phyloP scores from a whole-genome alignment of 257 asterid genomes.

The Marsdenia floribunda region DNA sequence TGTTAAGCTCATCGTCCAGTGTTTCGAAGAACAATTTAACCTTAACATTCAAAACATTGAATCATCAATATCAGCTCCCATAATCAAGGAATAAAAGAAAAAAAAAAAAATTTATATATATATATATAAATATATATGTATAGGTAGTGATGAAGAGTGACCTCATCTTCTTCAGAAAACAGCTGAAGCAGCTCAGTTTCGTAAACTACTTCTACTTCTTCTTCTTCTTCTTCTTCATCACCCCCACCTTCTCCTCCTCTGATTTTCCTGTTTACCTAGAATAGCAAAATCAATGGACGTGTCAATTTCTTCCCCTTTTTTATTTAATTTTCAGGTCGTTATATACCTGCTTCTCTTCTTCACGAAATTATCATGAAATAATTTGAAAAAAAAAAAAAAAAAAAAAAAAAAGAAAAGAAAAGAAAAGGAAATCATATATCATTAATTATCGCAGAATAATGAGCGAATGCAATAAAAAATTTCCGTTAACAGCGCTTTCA shows the following conservation, averaged over 20 bases:
- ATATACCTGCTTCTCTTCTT: conserved; percentile 29
- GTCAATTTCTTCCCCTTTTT: neutral
- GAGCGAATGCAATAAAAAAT: neutral
- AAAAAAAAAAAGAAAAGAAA: conserved; percentile 4
- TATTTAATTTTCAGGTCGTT: conserved; percentile 35
- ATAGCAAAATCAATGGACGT: neutral
- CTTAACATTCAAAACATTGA: conserved; percentile 25
- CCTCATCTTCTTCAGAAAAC: conserved; percentile 88
- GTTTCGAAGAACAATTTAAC: conserved; percentile 55
- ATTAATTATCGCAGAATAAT: too few relatives aligned
- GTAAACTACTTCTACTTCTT: conserved; percentile 39
- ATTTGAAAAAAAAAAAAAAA: conserved; percentile 11
- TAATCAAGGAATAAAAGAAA: neutral
- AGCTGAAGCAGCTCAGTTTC: conserved; percentile 71
- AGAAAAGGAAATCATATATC: too few relatives aligned
- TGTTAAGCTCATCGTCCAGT: conserved; percentile 66
- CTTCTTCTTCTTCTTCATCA: conserved; percentile 46
- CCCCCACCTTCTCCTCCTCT: conserved; percentile 41
- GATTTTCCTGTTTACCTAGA: conserved; percentile 48
- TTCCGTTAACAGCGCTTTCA: neutral
- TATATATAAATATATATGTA: neutral
- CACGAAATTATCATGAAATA: conserved; percentile 46
- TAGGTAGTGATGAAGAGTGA: conserved; percentile 12
- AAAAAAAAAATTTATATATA: neutral
- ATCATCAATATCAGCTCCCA: neutral